phyloP scores from a whole-genome alignment of 78 protist species.

The Dictyostelium intermedium region DNA sequence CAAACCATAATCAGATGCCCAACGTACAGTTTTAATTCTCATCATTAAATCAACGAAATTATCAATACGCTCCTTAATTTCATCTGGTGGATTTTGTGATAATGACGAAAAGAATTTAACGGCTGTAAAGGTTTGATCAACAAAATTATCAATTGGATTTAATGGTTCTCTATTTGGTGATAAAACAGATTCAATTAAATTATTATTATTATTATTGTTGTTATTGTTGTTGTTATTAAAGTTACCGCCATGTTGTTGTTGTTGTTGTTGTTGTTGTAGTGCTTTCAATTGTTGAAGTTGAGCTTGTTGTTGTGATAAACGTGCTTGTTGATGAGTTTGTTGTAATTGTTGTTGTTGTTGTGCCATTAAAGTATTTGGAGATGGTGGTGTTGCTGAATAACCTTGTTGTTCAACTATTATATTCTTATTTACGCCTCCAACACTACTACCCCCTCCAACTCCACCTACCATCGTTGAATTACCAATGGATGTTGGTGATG shows the following conservation, averaged over 20 bases:
- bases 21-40: conserved; percentile 51
- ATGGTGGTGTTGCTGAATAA: background rate
- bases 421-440: background rate
- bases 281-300: background rate
- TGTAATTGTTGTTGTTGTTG: conserved; percentile 14
- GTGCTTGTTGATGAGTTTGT: conserved; percentile 28
- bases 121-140: conserved; percentile 28
- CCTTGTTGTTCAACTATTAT: background rate
- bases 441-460: background rate
- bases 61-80: conserved; percentile 3
- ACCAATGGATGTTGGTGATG: background rate
- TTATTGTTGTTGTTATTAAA: background rate
- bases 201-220: too few relatives aligned
- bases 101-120: conserved; percentile 29
- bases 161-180: conserved; percentile 35
- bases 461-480: background rate
- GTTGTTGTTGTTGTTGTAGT: background rate
- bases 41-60: background rate
- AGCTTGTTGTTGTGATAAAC: background rate
- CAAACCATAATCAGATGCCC: conserved; percentile 40
- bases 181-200: background rate
- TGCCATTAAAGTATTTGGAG: background rate
- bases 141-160: conserved; percentile 34
- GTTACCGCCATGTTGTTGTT: background rate
- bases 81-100: background rate